A percentile compares a stretch with the other conserved stretches of the same genome.
Evolutionary conservation across 192 early-diverging fungal species (phyloP).

Genomic region (Linnemannia hyalina): DNA sequence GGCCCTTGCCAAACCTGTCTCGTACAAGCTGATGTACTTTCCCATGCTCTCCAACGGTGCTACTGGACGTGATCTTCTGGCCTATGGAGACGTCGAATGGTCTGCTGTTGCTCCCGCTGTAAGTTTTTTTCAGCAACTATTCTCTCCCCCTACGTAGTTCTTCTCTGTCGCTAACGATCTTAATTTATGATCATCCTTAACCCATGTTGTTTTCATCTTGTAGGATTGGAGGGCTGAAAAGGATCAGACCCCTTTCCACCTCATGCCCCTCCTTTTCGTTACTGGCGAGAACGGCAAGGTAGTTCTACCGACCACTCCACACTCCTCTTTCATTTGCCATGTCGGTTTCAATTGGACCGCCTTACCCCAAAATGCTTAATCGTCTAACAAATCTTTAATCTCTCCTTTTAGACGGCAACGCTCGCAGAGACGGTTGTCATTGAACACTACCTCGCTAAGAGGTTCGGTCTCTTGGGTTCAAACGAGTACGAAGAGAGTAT

Average conservation of each 20-base stretch:
- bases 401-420: background rate
- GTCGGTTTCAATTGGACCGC: background rate
- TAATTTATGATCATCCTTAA: too few relatives aligned
- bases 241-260: conserved; percentile 22
- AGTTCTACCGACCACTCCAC: background rate
- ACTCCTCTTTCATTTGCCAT: background rate
- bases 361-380: background rate
- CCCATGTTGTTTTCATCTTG: background rate
- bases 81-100: conserved; percentile 17
- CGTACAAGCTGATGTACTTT: conserved; percentile 25
- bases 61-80: conserved; percentile 22
- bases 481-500: conserved; percentile 38
- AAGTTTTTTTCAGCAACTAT: background rate
- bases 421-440: conserved; percentile 26
- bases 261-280: conserved; percentile 23
- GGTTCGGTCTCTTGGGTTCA: conserved; percentile 28
- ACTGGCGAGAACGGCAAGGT: conserved; percentile 26
- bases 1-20: conserved; percentile 10
- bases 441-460: conserved; percentile 38
- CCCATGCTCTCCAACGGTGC: conserved; percentile 11
- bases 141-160: too few relatives aligned
- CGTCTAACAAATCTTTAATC: background rate
- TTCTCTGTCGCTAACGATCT: too few relatives aligned
- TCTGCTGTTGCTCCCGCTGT: conserved; percentile 9
- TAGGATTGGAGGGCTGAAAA: conserved; percentile 21